Evolutionary conservation across 495 filamentous ascomycete genomes (phyloP).

Genomic region (Aspergillus coremiiformis): DNA sequence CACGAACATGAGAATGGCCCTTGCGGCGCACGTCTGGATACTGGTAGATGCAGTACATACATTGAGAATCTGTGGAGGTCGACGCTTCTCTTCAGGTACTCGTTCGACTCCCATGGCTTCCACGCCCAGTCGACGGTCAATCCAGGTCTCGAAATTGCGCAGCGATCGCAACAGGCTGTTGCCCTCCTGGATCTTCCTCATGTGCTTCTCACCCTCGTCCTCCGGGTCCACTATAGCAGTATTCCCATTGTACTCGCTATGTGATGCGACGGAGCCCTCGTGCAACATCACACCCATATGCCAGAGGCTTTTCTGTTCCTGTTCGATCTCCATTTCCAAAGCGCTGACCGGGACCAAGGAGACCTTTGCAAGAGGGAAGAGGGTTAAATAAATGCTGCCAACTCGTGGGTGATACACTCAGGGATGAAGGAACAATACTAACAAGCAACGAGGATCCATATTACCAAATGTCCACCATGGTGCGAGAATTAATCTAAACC

Average conservation of each 20-base stretch:
- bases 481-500: neutral
- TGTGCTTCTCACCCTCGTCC: neutral
- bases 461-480: neutral
- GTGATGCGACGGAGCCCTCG: neutral
- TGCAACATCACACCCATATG: neutral
- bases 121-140: neutral
- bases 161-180: neutral
- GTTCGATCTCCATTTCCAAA: neutral
- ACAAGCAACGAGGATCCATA: neutral
- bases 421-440: neutral
- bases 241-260: neutral
- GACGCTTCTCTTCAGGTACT: conserved; percentile 1
- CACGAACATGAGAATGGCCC: neutral
- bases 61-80: neutral
- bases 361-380: neutral
- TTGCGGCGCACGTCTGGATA: neutral
- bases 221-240: neutral
- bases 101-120: conserved; percentile 1
- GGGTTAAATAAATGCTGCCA: neutral
- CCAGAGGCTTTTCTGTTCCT: neutral
- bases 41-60: neutral
- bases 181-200: neutral
- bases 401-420: too few species aligned
- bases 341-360: neutral
- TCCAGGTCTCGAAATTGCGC: conserved; percentile 1